Base-by-base conservation (phyloP, 345 rosid genomes). In the Noccaea bulbosa region DNA sequence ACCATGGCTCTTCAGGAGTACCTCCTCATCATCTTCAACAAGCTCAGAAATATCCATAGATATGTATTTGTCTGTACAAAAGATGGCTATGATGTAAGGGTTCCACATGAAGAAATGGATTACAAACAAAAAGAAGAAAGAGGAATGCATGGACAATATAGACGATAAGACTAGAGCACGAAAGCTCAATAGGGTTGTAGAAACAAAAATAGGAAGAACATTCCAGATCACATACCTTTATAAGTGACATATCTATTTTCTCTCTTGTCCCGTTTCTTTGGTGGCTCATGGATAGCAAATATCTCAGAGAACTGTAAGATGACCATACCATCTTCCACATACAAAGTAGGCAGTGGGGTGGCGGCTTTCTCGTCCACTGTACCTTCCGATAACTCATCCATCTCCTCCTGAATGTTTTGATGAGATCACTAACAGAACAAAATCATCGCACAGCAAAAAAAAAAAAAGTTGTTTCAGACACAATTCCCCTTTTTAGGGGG, bases 241-340 rank as follows among this genome's bases (percentile, higher is more conserved):
- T 74, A 77, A 48, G 81, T 71, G 54, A 75, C 74, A 70, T 85
- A 79, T 78, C 84, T 81, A 44, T 66, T 84, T 20, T 86, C 98
- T 80, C 87, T 83, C 82, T 82, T 91, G 47, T 76, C 78, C 30
- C 65, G 76, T 76, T 77, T 89, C 87, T 84, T 85, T 73, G 82
- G 76, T 65, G 91, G 88, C 73, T 89, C 88, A 58, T 88, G 93
- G 62, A 88, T 83, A 75, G 92, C 96, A 83, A 94, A 94, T 70
- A 94, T 94, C 85, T 94, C 91, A n/a, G 99, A 94, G 81, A 94
- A 91, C 45, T 86, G 84, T 78, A 91, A 81, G 68, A 91, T 89
- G 62, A 85, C 97, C 81, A 74, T 74, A 38, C 93, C 98, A 83
- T 88, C 91, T 83, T 94, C 96, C 68, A 87, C 73, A 75, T 86